Evolutionary conservation across 805 yeast species (phyloP).

Genomic region (Suhomyces faveliae): DNA sequence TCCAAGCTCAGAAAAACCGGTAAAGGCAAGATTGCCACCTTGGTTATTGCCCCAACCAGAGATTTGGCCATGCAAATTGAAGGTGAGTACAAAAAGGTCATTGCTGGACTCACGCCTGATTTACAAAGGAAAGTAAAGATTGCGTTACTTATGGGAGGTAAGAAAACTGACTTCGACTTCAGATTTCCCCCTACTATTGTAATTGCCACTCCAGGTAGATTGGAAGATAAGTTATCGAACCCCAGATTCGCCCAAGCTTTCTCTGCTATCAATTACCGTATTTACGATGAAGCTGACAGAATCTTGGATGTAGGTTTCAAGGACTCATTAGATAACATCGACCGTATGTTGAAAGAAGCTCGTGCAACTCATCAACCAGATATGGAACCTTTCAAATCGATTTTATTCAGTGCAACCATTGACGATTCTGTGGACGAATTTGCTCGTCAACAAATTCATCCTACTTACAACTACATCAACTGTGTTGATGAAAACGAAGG

Average conservation of each 20-base stretch:
- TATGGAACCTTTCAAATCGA: conserved; percentile 50
- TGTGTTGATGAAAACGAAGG: conserved; percentile 73
- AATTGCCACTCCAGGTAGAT: conserved; percentile 89
- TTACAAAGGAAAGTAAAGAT: conserved; percentile 16
- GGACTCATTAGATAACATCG: conserved; percentile 59
- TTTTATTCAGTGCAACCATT: conserved; percentile 87
- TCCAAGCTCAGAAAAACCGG: conserved; percentile 22
- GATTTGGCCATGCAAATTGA: conserved; percentile 85
- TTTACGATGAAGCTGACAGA: conserved; percentile 91
- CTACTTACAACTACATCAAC: conserved; percentile 59
- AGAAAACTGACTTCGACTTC: conserved; percentile 33
- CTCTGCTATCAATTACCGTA: conserved; percentile 55
- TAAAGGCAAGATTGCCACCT: conserved; percentile 34
- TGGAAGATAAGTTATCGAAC: conserved; percentile 57
- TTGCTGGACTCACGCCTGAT: conserved; percentile 19
- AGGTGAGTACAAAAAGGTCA: conserved; percentile 55
- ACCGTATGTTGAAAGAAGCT: conserved; percentile 43
- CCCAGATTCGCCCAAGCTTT: conserved; percentile 48
- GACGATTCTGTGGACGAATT: conserved; percentile 63
- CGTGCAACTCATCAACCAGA: conserved; percentile 22
- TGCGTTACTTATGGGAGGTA: conserved; percentile 64
- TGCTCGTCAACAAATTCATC: conserved; percentile 58
- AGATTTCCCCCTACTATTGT: conserved; percentile 55
- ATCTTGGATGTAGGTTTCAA: conserved; percentile 79
- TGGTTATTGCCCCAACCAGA: conserved; percentile 86